Evolutionary conservation across 2,329 filamentous ascomycete genomes (phyloP).

Genomic region (Decorospora gaudefroyi): DNA sequence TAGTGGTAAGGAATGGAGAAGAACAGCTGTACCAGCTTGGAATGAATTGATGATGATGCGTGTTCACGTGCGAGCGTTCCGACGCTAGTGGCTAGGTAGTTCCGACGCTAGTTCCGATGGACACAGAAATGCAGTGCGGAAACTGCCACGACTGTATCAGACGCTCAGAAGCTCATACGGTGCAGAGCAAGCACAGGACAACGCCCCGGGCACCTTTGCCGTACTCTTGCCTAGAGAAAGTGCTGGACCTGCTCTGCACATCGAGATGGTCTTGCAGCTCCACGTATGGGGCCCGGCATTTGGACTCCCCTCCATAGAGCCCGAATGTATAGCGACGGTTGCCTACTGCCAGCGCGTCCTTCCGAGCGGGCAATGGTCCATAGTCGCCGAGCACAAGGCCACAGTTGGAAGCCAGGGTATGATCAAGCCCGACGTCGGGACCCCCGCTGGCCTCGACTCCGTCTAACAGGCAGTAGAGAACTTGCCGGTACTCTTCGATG

Average conservation of each 20-base stretch:
- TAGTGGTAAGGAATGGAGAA: background rate
- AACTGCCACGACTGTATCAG: background rate
- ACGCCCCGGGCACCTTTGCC: no score
- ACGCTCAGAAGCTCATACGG: background rate
- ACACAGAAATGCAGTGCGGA: slow-evolving; percentile 9
- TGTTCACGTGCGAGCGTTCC: slow-evolving; percentile 27
- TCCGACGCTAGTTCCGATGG: slow-evolving; percentile 14
- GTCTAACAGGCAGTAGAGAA: slow-evolving; percentile 51
- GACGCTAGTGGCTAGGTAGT: slow-evolving; percentile 16
- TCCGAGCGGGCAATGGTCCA: slow-evolving; percentile 54
- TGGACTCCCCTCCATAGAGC: slow-evolving; percentile 84
- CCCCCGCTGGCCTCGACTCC: no score
- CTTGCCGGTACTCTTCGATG: slow-evolving; percentile 62
- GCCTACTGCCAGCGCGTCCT: slow-evolving; percentile 72
- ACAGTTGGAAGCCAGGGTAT: slow-evolving; percentile 68
- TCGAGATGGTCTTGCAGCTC: slow-evolving; percentile 67
- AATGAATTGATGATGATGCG: slow-evolving; percentile 20
- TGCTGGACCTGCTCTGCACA: no score
- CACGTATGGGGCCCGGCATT: slow-evolving; percentile 92
- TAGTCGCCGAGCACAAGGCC: slow-evolving; percentile 60
- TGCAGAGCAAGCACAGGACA: slow-evolving; percentile 3
- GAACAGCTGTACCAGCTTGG: background rate
- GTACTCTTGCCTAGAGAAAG: no score
- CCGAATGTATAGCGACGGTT: slow-evolving; percentile 84
- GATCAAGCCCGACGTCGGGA: no score